Evolutionary conservation across 305 asterid species (phyloP), one percentile per base, ranked within the genome.

Genomic region (Fraxinus floribunda): DNA sequence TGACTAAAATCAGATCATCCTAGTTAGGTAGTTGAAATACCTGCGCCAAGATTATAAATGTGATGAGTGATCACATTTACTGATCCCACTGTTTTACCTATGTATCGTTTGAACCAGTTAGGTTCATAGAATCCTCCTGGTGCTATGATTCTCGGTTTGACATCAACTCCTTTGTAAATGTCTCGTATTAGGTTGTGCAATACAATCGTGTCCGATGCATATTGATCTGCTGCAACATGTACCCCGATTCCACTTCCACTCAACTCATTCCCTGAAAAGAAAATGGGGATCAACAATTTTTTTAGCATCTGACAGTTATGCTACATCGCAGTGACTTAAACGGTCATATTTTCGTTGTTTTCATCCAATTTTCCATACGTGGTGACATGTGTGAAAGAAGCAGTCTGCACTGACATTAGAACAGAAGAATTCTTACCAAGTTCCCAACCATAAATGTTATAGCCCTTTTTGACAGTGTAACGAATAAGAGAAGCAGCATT

Each of bases 51-150:
- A 81, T 88, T 89, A 75, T 89, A 89, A 80, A 89, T 88, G 82
- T 89, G 92, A 81, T 88, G 92, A 77, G 88, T 89, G 16, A 86
- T 74, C 36, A 78, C 89, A 77, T 88, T 84, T 10, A 89, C 62
- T 24, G 92, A 68, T 0, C 60, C 52, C 77, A 39, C 41, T 4
- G 92, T 77, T 60, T 78, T 85, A 44, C 9, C 30, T 32, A 89
- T 9, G 76, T 83, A 80, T 44, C 79, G 87, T 36, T 30, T 76
- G 81, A 86, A 88, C 92, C 92, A 89, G 30, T 74, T 78, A 16
- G 49, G 81, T 80, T 88, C 92, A 81, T 82, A 89, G 87, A 88
- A 88, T 41, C 92, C 92, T 70, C 91, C 92, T 20, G 91, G 92
- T 9, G 88, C 87, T 36, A 89, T 70, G 66, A 85, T 80, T 57